Base-by-base conservation (phyloP, 768 basidiomycete genomes). In the Tulasnella sp. region DNA sequence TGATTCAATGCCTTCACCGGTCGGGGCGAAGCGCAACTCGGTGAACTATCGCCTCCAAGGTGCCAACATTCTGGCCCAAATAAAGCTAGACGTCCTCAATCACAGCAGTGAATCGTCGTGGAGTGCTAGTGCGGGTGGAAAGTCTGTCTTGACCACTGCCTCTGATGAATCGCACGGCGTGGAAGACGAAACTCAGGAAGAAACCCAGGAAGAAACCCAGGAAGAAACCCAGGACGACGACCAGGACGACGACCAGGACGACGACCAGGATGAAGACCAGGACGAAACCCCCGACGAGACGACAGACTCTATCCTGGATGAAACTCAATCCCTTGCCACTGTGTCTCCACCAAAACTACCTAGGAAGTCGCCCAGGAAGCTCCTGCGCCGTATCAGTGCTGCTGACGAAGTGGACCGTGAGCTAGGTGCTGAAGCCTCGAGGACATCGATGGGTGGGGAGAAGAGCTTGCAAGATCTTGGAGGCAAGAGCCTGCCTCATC, bases 41-140 rank as follows among this genome's bases (percentile, higher is more conserved):
- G 19, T 34, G n/a, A 76, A 76, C 22, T 93, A 93, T 81, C 88
- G 93, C 54, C 85, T 89, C 79, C 90, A 93, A 79, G 94, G 93
- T 15, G 91, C 89, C 11, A 89, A 86, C 34, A 83, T 96, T 67
- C 94, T 96, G 92, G 91, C 91, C 34, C 92, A 93, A 79, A 94
- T 96, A 79, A 91, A 91, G 82, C 87, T 86, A 76, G 92, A 93
- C 49, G 68, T 76, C 49, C 31, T 52, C 38, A 42, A 42, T 29
- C 42, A 36, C 19, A 42, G 72, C 25, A 9, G 5, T 8, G 40
- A 36, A 45, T 25, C 9, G 40, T 42, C 52, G 4, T 45, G 72
- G 72, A 15, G 4, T 45, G 45, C n/a, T 29, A 45, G 42, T n/a
- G 37, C 34, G 4, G 72, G 77, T 36, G 75, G 72, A 39, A 76